phyloP scores from a whole-genome alignment of 2,329 filamentous ascomycete genomes.

The Penicillium sp. region DNA sequence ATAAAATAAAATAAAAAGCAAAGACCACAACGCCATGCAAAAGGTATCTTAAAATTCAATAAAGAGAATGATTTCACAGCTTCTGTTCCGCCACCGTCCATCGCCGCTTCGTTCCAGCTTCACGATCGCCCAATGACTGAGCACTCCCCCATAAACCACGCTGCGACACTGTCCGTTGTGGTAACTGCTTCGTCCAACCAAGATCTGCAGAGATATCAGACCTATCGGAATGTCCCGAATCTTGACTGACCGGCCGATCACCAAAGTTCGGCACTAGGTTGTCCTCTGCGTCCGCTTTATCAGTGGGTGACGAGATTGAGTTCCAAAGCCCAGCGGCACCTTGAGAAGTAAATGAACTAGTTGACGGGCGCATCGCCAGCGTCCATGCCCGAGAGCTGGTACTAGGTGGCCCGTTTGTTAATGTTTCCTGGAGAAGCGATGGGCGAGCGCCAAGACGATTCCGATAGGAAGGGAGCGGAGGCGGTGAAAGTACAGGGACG shows the following conservation, averaged over 20 bases:
- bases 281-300: slow-evolving; percentile 28
- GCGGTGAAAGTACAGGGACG: slow-evolving; percentile 20
- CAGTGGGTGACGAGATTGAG: slow-evolving; percentile 24
- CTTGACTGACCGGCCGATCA: slow-evolving; percentile 24
- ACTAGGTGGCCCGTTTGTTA: slow-evolving; percentile 26
- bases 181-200: slow-evolving; percentile 24
- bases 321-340: slow-evolving; percentile 39
- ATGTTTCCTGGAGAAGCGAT: slow-evolving; percentile 28
- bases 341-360: slow-evolving; percentile 22
- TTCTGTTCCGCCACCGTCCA: slow-evolving; percentile 42
- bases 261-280: slow-evolving; percentile 42
- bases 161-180: slow-evolving; percentile 34
- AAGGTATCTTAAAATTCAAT: slow-evolving; percentile 20
- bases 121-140: slow-evolving; percentile 30
- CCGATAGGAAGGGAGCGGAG: slow-evolving; percentile 33
- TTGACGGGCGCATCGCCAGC: slow-evolving; percentile 22
- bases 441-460: slow-evolving; percentile 33
- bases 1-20: not conserved
- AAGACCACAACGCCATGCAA: slow-evolving; percentile 20
- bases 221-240: slow-evolving; percentile 1
- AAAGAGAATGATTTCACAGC: slow-evolving; percentile 13
- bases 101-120: slow-evolving; percentile 33
- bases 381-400: slow-evolving; percentile 25
- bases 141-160: slow-evolving; percentile 42
- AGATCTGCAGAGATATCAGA: slow-evolving; percentile 8